Percentiles rank a stretch among this genome's conserved stretches.
Conservation (phyloP, 805 yeast genomes). For the Ogataea sp. region DNA sequence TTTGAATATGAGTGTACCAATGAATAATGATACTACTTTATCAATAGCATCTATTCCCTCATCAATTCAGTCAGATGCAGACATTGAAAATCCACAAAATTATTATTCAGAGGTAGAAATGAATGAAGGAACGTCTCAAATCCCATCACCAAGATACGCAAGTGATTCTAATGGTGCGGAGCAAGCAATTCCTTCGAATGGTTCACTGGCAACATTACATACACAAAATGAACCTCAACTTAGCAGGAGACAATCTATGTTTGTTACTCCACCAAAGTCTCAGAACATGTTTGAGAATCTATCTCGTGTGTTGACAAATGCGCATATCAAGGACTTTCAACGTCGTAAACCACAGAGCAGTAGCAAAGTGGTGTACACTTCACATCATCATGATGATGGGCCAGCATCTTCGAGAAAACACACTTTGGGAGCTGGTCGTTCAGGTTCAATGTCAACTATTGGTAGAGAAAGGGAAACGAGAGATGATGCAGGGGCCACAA, state of each 20-base stretch:
- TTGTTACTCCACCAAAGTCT: not conserved
- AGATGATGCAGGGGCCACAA: not conserved
- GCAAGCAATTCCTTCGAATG: not conserved
- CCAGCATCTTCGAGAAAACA: not conserved
- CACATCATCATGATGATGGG: conserved; percentile 16
- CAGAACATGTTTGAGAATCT: conserved; percentile 29
- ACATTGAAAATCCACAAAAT: not conserved
- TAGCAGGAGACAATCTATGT: not conserved
- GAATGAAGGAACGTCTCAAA: too few species aligned
- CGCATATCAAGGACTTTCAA: conserved; percentile 83
- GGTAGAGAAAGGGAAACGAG: not conserved
- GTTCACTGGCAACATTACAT: not conserved
- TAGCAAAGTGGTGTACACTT: conserved; percentile 20
- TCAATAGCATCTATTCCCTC: not conserved
- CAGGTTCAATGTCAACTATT: not conserved
- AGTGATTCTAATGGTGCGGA: not conserved
- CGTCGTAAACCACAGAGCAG: conserved; percentile 36
- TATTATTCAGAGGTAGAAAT: too few species aligned
- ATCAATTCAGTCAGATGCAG: not conserved
- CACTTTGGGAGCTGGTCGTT: not conserved
- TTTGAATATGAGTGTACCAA: too few species aligned
- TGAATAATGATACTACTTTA: not conserved
- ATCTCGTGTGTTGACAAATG: conserved; percentile 55
- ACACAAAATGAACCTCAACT: not conserved
- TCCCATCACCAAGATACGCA: too few species aligned